Evolutionary conservation across 1,139 yeast genomes (phyloP).

Genomic region (Diutina ranongensis): DNA sequence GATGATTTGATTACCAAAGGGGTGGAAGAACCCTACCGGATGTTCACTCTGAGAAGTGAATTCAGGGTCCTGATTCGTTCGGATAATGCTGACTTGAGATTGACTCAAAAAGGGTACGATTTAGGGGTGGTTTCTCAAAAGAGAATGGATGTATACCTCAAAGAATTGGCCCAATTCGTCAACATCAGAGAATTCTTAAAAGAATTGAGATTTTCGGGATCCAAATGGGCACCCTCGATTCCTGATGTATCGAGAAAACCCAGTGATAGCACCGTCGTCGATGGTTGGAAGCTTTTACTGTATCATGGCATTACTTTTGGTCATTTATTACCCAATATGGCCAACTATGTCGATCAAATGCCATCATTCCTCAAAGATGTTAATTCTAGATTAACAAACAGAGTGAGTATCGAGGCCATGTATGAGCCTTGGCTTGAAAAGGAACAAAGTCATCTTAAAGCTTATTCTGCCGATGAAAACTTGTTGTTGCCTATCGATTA

Average conservation of each 20-base stretch:
- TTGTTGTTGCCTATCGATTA: conserved; percentile 53
- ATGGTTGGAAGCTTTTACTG: conserved; percentile 35
- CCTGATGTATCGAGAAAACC: not conserved
- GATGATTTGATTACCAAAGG: conserved; percentile 95
- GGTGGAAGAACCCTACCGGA: conserved; percentile 92
- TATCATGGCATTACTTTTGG: conserved; percentile 24
- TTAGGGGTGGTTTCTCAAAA: conserved; percentile 57
- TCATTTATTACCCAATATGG: conserved; percentile 23
- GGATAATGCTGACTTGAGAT: conserved; percentile 84
- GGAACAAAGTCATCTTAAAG: conserved; percentile 59
- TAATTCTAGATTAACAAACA: conserved; percentile 43
- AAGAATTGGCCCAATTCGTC: conserved; percentile 37
- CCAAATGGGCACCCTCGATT: conserved; percentile 48
- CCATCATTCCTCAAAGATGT: conserved; percentile 17
- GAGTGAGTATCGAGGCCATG: conserved; percentile 68
- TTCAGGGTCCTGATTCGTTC: conserved; percentile 82
- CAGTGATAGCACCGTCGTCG: conserved; percentile 19
- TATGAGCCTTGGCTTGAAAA: conserved; percentile 73
- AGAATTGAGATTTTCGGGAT: conserved; percentile 36
- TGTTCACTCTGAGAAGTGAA: conserved; percentile 96
- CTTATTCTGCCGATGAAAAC: conserved; percentile 76
- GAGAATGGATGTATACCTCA: conserved; percentile 40
- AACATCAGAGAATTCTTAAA: conserved; percentile 35
- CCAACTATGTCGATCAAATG: conserved; percentile 12
- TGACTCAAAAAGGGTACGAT: conserved; percentile 58